Evolutionary conservation across 129 eudicot species (phyloP).

Genomic region (Escallonia rubra): DNA sequence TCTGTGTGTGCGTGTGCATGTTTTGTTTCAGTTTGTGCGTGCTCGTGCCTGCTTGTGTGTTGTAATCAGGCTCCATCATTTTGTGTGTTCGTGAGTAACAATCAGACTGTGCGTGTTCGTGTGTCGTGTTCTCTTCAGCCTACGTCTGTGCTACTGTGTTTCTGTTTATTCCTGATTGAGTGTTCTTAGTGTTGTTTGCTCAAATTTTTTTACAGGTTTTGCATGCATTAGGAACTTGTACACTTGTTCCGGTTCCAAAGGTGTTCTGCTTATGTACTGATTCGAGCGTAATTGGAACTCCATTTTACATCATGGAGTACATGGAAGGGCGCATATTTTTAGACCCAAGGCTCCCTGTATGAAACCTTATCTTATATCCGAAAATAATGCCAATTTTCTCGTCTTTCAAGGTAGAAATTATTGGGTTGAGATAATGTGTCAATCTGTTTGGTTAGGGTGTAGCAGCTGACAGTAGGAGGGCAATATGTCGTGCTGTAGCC

Average conservation of each 20-base stretch:
- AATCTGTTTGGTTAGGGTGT: slow-evolving; percentile 42
- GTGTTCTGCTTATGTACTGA: slow-evolving; percentile 91
- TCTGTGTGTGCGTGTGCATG: too few relatives aligned
- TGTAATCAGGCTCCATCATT: too few relatives aligned
- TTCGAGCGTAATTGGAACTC: slow-evolving; percentile 80
- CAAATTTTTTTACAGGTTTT: slow-evolving; percentile 56
- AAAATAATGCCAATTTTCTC: too few relatives aligned
- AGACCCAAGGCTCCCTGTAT: slow-evolving; percentile 85
- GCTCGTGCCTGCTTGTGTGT: too few relatives aligned
- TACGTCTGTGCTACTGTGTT: too few relatives aligned
- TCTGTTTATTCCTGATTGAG: not conserved
- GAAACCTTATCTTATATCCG: slow-evolving; percentile 18
- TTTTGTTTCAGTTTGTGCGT: too few relatives aligned
- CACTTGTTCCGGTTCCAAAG: slow-evolving; percentile 86
- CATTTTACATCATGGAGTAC: slow-evolving; percentile 93
- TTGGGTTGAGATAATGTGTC: not conserved
- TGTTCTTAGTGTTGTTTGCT: not conserved
- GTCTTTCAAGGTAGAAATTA: too few relatives aligned
- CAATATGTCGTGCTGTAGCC: slow-evolving; percentile 68
- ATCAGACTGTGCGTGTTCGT: too few relatives aligned
- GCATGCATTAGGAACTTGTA: slow-evolving; percentile 70
- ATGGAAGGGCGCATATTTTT: slow-evolving; percentile 83
- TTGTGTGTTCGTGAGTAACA: too few relatives aligned
- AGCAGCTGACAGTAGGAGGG: slow-evolving; percentile 57
- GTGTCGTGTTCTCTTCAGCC: too few relatives aligned